Evolutionary conservation across 768 basidiomycete species (phyloP).

Genomic region (Amanita jacksonii): DNA sequence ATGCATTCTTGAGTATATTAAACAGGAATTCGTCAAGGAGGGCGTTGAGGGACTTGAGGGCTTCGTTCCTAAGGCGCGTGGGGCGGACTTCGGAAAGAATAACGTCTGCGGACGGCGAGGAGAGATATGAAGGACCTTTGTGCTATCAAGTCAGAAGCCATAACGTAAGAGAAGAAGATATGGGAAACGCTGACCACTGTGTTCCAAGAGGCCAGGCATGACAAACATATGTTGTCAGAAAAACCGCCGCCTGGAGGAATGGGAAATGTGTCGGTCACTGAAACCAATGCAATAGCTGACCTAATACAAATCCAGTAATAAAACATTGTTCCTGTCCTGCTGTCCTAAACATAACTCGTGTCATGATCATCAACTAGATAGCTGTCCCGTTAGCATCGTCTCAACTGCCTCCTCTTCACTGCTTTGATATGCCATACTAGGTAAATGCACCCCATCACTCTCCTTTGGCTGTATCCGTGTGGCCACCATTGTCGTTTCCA

Average conservation of each 20-base stretch:
- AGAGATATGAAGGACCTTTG: slow-evolving; percentile 73
- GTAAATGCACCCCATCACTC: slow-evolving; percentile 7
- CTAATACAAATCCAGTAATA: background rate
- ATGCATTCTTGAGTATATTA: slow-evolving; percentile 54
- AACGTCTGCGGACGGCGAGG: slow-evolving; percentile 76
- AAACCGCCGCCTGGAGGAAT: no score
- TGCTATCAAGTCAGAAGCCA: slow-evolving; percentile 4
- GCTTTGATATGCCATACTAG: slow-evolving; percentile 9
- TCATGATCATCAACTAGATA: background rate
- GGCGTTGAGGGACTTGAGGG: slow-evolving; percentile 72
- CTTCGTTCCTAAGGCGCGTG: slow-evolving; percentile 73
- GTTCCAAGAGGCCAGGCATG: slow-evolving; percentile 34
- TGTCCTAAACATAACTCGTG: background rate
- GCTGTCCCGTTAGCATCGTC: slow-evolving; percentile 16
- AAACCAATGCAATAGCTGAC: slow-evolving; percentile 1
- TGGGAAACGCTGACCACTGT: slow-evolving; percentile 28
- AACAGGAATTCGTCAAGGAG: slow-evolving; percentile 80
- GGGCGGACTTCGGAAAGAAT: slow-evolving; percentile 90
- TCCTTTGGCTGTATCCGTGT: slow-evolving; percentile 9
- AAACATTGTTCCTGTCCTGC: no score
- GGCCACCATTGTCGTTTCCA: no score
- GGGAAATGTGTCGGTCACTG: no score
- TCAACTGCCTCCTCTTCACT: slow-evolving; percentile 19
- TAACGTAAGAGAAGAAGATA: slow-evolving; percentile 5
- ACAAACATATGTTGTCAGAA: slow-evolving; percentile 11